Evolutionary conservation across 148 eudicot species (phyloP).

Genomic region (Cornus suecica): DNA sequence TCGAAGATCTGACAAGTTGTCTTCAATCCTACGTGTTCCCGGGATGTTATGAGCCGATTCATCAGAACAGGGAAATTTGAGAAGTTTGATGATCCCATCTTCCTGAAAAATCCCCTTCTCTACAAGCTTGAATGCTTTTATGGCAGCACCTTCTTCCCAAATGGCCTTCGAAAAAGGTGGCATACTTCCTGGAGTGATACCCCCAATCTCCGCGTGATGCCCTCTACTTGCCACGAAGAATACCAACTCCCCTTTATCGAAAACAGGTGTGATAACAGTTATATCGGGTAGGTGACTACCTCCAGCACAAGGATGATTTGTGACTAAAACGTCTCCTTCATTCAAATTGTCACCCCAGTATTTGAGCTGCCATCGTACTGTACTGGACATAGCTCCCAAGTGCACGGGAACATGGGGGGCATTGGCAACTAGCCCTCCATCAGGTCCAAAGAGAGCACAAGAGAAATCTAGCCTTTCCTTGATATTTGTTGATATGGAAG

Average conservation of each 20-base stretch:
- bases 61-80: conserved; percentile 55
- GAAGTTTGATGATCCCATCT: conserved; percentile 83
- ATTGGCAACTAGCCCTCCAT: conserved; percentile 94
- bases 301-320: conserved; percentile 93
- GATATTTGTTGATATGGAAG: conserved; percentile 95
- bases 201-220: conserved; percentile 98
- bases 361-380: conserved; percentile 80
- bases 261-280: conserved; percentile 90
- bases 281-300: conserved; percentile 99
- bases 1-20: conserved; percentile 88
- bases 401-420: conserved; percentile 99
- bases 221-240: conserved; percentile 98
- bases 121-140: conserved; percentile 94
- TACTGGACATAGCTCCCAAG: conserved; percentile 99
- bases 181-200: conserved; percentile 99
- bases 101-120: conserved; percentile 92
- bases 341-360: conserved; percentile 78
- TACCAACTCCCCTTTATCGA: conserved; percentile 62
- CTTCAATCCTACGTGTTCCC: conserved; percentile 90
- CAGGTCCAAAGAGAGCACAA: conserved; percentile 95
- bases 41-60: conserved; percentile 61
- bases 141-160: conserved; percentile 99
- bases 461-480: conserved; percentile 95
- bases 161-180: conserved; percentile 96
- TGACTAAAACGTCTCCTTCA: conserved; percentile 91